Evolutionary conservation across 1,284 basidiomycete species (phyloP).

Genomic region (Xerocomus minutiporus): DNA sequence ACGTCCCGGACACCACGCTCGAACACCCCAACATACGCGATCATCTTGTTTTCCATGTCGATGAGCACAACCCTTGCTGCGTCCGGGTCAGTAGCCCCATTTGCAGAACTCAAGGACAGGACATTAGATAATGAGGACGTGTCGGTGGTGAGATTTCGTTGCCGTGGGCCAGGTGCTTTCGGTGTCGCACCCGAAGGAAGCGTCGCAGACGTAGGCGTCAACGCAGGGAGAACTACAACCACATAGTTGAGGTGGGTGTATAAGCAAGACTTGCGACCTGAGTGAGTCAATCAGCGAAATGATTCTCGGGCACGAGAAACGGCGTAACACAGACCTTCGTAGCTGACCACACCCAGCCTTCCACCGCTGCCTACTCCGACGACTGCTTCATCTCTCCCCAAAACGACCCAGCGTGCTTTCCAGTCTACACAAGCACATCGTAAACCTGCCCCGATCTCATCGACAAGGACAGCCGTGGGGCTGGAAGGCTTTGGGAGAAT

Average conservation of each 20-base stretch:
- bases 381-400: conserved; percentile 90
- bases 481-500: conserved; percentile 75
- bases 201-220: not conserved
- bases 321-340: conserved; percentile 65
- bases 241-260: conserved; percentile 77
- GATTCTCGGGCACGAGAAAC: not conserved
- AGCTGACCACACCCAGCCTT: conserved; percentile 82
- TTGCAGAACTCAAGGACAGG: conserved; percentile 62
- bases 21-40: conserved; percentile 80
- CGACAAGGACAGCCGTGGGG: conserved; percentile 62
- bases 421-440: conserved; percentile 83
- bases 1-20: conserved; percentile 76
- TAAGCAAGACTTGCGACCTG: conserved; percentile 68
- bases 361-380: conserved; percentile 85
- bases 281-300: not conserved
- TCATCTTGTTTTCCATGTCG: conserved; percentile 89
- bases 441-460: conserved; percentile 82
- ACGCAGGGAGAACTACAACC: conserved; percentile 76
- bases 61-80: conserved; percentile 87
- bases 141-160: conserved; percentile 21
- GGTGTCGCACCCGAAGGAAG: conserved; percentile 58
- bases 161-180: conserved; percentile 13
- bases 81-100: conserved; percentile 47
- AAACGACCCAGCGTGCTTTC: conserved; percentile 68
- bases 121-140: conserved; percentile 52